Percentiles rank a stretch among this genome's conserved stretches.
Conservation (phyloP, 495 filamentous ascomycete species). For the Talaromyces ruber region DNA sequence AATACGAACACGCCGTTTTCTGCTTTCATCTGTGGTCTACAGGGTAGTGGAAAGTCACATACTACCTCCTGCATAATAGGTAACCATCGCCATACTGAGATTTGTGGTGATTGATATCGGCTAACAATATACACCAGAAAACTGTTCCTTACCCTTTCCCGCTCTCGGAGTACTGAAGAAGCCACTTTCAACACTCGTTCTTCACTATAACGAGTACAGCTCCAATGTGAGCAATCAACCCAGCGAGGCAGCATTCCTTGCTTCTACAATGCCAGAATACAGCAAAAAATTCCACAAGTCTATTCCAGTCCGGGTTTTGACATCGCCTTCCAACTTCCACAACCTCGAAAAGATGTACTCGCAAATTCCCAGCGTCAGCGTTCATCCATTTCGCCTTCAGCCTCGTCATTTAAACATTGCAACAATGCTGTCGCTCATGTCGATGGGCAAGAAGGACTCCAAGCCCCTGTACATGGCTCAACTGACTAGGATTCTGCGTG, state of each 20-base stretch:
- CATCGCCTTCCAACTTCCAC: slow-evolving; percentile 50
- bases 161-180: slow-evolving; percentile 28
- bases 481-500: slow-evolving; percentile 43
- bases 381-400: slow-evolving; percentile 47
- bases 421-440: slow-evolving; percentile 63
- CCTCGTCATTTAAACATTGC: slow-evolving; percentile 51
- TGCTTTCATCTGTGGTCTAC: slow-evolving; percentile 61
- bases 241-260: slow-evolving; percentile 60
- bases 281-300: slow-evolving; percentile 1
- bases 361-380: slow-evolving; percentile 17
- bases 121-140: slow-evolving; percentile 27
- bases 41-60: slow-evolving; percentile 63
- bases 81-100: not conserved
- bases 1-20: slow-evolving; percentile 56
- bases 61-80: slow-evolving; percentile 51
- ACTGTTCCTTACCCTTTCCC: slow-evolving; percentile 34
- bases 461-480: slow-evolving; percentile 17
- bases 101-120: not conserved
- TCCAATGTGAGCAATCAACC: slow-evolving; percentile 39
- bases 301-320: slow-evolving; percentile 54
- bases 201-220: slow-evolving; percentile 57
- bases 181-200: slow-evolving; percentile 54
- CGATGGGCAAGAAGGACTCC: slow-evolving; percentile 13
- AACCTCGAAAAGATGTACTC: slow-evolving; percentile 34
- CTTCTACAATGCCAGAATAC: slow-evolving; percentile 29